Base-by-base conservation (phyloP, 2,329 filamentous ascomycete species). In the Sarocladium kiliense region DNA sequence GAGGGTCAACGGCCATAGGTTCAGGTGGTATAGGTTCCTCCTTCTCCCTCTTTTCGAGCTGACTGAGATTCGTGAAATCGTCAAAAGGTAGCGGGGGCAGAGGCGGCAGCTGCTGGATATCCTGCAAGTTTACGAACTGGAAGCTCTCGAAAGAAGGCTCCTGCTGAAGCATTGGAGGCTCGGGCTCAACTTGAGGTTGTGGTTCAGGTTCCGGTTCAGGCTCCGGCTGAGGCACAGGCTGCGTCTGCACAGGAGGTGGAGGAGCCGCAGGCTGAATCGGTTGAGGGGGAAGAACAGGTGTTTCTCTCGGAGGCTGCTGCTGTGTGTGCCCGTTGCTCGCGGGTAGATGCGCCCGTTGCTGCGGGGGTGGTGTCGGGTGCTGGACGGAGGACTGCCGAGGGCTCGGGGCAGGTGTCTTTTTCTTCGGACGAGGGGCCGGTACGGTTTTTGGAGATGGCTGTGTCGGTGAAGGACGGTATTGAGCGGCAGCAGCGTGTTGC, bases 51-150 rank as follows among this genome's bases (percentile, higher is more conserved):
- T 18, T 34, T 39, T 57, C 44, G 11, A 49, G 51, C 16, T 56
- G 55, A 30, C 53, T 50, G 26, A 54, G 25, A 25, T 58, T 56
- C 16, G 54, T 53, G 47, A 51, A 37, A 42, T 27, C 34, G 32
- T 50, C n/a, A 21, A 34, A 51, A 19, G 47, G 19, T 16, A 65
- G 61, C 32, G 62, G 65, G 9, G 62, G 63, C 19, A 63, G 61
- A 2, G 64, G 61, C 4, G 68, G 68, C 11, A 66, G 59, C 39
- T 65, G 65, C 45, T 72, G 68, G 18, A 73, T 71, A 45, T 72
- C 68, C 55, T 71, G 68, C 39, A 71, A 60, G 41, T 71, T 74
- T 34, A 73, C 71, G 60, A 68, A 73, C 44, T 69, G 64, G 53
- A 66, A n/a, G 19, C 39, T 45, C 42, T 57, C 54, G 12, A 45